Base-by-base conservation (phyloP, 2,329 filamentous ascomycete genomes). In the Dichotomopilus funicola region DNA sequence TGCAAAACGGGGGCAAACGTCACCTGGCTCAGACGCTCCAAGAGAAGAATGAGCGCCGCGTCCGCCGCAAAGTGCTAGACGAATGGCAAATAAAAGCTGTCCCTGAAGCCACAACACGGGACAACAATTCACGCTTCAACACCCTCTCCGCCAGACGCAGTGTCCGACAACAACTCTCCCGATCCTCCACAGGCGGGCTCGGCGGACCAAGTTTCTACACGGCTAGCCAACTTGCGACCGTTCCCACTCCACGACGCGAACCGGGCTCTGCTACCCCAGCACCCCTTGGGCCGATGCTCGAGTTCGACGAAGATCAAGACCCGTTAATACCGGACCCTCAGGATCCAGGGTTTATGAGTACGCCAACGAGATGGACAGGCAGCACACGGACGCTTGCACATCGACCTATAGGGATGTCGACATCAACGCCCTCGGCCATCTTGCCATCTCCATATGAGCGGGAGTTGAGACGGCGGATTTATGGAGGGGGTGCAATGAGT, bases 21-120 rank as follows among this genome's bases (percentile, higher is more conserved):
- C 60, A 61, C 40, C 61, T 63, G 35, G 65, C 62, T 33, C 52
- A 49, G 8, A 61, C 64, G 11, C 45, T 67, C 9, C 54, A 54
- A 44, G 61, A 64, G 5, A 62, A 63, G 41, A 64, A 65, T 37
- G 58, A 64, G 9, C 53, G 56, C 41, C 60, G 63, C 19, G 49
- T 64, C 13, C 51, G 57, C 43, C 54, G 60, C 19, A 56, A 60
- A 13, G 46, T 65, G 8, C 43, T 68, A 12, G 55, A 56, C 34
- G 59, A 61, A n/a, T 68, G 67, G 67, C 63, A 61, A 33, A 53
- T 62, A 37, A 52, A 51, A n/a, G 61, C 63, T 2, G 58, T 59
- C 1, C 62, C 60, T 1, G 61, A 63, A 2, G 58, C 56, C 13
- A 42, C 49, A 3, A 37, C 55, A 12, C 56, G 57, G 19, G 19